Evolutionary conservation across 2,329 filamentous ascomycete genomes (phyloP).

Genomic region (Fusarium cicatricum): DNA sequence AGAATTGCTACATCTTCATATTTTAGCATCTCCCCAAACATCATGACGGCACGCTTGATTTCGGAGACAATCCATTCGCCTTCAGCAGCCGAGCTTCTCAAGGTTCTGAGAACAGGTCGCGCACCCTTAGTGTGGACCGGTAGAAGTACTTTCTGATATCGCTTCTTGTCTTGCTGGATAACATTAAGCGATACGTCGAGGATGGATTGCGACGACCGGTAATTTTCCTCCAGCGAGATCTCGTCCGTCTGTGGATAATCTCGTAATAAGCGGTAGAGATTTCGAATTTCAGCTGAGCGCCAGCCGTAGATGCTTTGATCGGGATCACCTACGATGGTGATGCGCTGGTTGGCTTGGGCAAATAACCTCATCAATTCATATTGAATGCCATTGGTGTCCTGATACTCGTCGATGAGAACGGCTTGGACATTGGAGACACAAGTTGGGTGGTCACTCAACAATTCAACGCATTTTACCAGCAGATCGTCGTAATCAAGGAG

Average conservation of each 20-base stretch:
- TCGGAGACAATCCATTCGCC: slow-evolving; percentile 90
- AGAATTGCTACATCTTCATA: slow-evolving; percentile 86
- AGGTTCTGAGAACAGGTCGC: slow-evolving; percentile 78
- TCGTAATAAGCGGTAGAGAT: slow-evolving; percentile 78
- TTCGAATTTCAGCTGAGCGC: slow-evolving; percentile 90
- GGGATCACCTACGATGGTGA: slow-evolving; percentile 95
- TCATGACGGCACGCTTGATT: slow-evolving; percentile 72
- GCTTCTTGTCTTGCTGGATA: slow-evolving; percentile 86
- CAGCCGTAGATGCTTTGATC: slow-evolving; percentile 99
- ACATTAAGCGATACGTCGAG: slow-evolving; percentile 81
- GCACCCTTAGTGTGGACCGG: slow-evolving; percentile 84
- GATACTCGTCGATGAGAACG: slow-evolving; percentile 95
- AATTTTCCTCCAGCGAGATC: slow-evolving; percentile 91
- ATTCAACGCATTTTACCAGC: slow-evolving; percentile 80
- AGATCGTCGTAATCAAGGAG: slow-evolving; percentile 95
- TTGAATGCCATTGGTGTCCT: slow-evolving; percentile 95
- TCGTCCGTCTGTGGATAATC: slow-evolving; percentile 82
- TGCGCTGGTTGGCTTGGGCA: slow-evolving; percentile 74
- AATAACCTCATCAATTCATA: slow-evolving; percentile 94
- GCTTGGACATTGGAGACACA: slow-evolving; percentile 91
- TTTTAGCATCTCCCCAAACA: slow-evolving; percentile 77
- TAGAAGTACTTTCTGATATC: slow-evolving; percentile 81
- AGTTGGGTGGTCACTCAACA: slow-evolving; percentile 75
- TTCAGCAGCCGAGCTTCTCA: slow-evolving; percentile 75
- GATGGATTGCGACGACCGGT: slow-evolving; percentile 88